Conservation (phyloP, 2,329 filamentous ascomycete species). For the Aplosporella prunicola region DNA sequence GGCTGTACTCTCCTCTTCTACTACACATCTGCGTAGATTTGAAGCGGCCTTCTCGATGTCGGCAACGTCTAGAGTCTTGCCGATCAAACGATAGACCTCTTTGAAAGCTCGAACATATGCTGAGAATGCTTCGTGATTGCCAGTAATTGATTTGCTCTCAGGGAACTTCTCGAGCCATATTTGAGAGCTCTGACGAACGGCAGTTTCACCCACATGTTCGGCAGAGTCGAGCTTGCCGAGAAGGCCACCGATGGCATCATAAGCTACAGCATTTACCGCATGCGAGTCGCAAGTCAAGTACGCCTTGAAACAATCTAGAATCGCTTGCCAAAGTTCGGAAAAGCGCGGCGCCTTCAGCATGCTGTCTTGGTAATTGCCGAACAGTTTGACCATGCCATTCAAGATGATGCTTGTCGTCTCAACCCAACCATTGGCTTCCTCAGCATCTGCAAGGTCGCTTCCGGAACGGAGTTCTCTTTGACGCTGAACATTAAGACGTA, state of each 20-base stretch:
- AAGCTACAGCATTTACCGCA: slow-evolving; percentile 34
- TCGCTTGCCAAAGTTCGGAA: slow-evolving; percentile 62
- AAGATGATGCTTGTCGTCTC: slow-evolving; percentile 32
- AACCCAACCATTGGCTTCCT: slow-evolving; percentile 26
- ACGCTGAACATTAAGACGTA: slow-evolving; percentile 49
- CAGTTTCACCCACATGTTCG: slow-evolving; percentile 16
- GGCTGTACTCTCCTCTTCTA: slow-evolving; percentile 55
- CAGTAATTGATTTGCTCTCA: slow-evolving; percentile 4
- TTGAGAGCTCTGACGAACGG: slow-evolving; percentile 14
- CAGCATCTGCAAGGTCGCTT: slow-evolving; percentile 12
- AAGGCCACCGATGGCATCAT: slow-evolving; percentile 29
- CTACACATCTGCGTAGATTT: slow-evolving; percentile 61
- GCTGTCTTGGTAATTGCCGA: slow-evolving; percentile 67
- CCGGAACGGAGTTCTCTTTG: slow-evolving; percentile 17
- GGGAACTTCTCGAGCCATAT: slow-evolving; percentile 10
- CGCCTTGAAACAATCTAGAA: slow-evolving; percentile 58
- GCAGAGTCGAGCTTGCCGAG: slow-evolving; percentile 23
- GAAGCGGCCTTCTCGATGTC: slow-evolving; percentile 59
- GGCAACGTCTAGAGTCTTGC: slow-evolving; percentile 51
- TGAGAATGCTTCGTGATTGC: slow-evolving; percentile 70
- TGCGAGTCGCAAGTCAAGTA: slow-evolving; percentile 34
- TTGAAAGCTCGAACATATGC: slow-evolving; percentile 72
- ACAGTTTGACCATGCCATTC: slow-evolving; percentile 40
- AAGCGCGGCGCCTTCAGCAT: slow-evolving; percentile 60
- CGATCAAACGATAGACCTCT: slow-evolving; percentile 69